phyloP scores from a whole-genome alignment of 306 rosid genomes.

The Morella rubra region DNA sequence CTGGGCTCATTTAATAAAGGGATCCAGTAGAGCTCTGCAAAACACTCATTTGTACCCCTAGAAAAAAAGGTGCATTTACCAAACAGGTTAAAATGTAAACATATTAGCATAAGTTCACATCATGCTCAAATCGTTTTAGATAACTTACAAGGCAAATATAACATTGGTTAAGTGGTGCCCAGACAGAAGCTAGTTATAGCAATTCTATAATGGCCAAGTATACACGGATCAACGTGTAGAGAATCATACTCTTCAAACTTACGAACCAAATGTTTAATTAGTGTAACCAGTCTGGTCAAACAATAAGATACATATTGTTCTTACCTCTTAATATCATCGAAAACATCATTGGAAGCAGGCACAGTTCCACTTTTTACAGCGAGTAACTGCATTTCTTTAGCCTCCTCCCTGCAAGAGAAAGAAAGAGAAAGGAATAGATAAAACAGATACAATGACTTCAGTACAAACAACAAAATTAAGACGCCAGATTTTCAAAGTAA shows the following conservation, averaged over 20 bases:
- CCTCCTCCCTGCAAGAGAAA: conserved; percentile 60
- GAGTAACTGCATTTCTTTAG: conserved; percentile 50
- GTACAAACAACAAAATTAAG: conserved; percentile 20
- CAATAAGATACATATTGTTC: background rate
- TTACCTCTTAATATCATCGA: conserved; percentile 59
- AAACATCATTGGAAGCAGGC: conserved; percentile 41
- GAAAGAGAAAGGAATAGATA: background rate
- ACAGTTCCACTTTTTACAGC: conserved; percentile 25
- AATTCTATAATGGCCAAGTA: background rate
- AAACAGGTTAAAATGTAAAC: no score
- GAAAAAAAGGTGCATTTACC: no score
- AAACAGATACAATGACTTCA: conserved; percentile 9
- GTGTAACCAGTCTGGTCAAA: background rate
- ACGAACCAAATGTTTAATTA: background rate
- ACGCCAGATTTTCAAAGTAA: background rate
- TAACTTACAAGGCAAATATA: no score
- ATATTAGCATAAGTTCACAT: no score
- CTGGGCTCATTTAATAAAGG: no score
- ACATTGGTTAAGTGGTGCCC: no score
- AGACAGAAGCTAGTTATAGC: background rate
- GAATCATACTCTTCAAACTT: background rate
- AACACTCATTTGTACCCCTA: no score
- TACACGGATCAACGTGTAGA: background rate
- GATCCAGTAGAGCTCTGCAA: no score
- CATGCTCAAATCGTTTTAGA: no score